Base-by-base conservation (phyloP, 331 rosid genomes). In the Malus hybrid region DNA sequence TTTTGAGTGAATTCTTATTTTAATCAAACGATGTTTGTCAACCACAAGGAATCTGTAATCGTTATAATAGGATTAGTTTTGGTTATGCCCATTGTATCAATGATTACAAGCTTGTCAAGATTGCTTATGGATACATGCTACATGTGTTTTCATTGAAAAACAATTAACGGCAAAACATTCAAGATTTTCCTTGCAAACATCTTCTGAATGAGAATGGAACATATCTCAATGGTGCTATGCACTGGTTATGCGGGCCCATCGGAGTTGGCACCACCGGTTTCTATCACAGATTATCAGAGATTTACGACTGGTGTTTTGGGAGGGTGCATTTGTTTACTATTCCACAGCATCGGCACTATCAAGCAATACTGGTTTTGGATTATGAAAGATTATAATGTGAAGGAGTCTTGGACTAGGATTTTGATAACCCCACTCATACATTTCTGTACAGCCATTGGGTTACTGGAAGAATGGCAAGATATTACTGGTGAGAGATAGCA, bases 341-440 rank as follows among this genome's bases (percentile, higher is more conserved):
- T 3, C 75, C 55, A 30, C 32, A 32, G 30, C 39, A 72, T 13
- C 24, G 11, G 22, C 53, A 13, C 0, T 30, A 30, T 30, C 24
- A 6, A 53, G 55, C 55, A 14, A 15, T 66, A 29, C 39, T 15
- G 2, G 4, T 72, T 72, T 42, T 72, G 75, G 75, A 44, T 72
- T 36, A 72, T 72, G 75, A 72, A 72, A 20, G 66, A 72, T 66
- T 72, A 72, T 58, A 63, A 48, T 57, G 75, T 72, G 67, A 57
- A 57, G 75, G 75, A 72, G 36, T 72, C 75, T 30, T 72, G 75
- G 75, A 72, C 75, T n/a, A 72, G n/a, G 56, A 22, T 72, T 22
- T 34, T 57, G 66, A 72, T 57, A 20, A 28, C 29, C 33, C 1
- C 53, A 72, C 36, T 19, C 66, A 5, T 72, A 34, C 10, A 8